A percentile compares a stretch with the other conserved stretches of the same genome.
Conservation (phyloP, 2,329 filamentous ascomycete species). For the Arachnomyces sp. region DNA sequence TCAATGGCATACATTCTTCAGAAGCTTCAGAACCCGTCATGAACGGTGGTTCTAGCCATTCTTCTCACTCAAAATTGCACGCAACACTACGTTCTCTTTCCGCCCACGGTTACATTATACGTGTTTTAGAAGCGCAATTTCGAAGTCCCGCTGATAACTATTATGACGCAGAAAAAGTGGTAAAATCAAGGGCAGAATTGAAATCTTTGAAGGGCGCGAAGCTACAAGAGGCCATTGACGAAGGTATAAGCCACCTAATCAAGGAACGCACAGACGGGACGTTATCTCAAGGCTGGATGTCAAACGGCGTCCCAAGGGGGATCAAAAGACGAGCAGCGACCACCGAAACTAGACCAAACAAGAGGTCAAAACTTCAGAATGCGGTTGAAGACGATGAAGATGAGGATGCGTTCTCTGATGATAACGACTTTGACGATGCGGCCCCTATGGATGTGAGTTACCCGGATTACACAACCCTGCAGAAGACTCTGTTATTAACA, state of each 20-base stretch:
- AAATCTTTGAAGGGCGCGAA: slow-evolving; percentile 33
- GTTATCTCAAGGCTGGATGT: slow-evolving; percentile 24
- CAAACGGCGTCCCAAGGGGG: slow-evolving; percentile 26
- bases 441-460: slow-evolving; percentile 32
- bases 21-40: neutral
- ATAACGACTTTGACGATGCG: slow-evolving; percentile 26
- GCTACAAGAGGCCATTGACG: slow-evolving; percentile 25
- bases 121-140: slow-evolving; percentile 33
- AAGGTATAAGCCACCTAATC: slow-evolving; percentile 23
- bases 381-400: slow-evolving; percentile 15
- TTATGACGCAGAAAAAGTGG: slow-evolving; percentile 30
- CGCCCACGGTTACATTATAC: slow-evolving; percentile 34
- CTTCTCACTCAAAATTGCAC: slow-evolving; percentile 21
- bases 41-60: slow-evolving; percentile 13
- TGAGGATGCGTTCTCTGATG: slow-evolving; percentile 31
- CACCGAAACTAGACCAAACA: slow-evolving; percentile 6
- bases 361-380: slow-evolving; percentile 14
- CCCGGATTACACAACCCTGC: neutral
- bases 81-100: slow-evolving; percentile 33
- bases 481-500: slow-evolving; percentile 5
- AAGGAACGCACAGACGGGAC: slow-evolving; percentile 28
- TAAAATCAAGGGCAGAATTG: slow-evolving; percentile 23
- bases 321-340: slow-evolving; percentile 24
- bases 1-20: slow-evolving; percentile 12
- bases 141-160: slow-evolving; percentile 33